phyloP scores from a whole-genome alignment of 225 moss, liverwort and hornwort species.

The Pseudoscleropodium purum region DNA sequence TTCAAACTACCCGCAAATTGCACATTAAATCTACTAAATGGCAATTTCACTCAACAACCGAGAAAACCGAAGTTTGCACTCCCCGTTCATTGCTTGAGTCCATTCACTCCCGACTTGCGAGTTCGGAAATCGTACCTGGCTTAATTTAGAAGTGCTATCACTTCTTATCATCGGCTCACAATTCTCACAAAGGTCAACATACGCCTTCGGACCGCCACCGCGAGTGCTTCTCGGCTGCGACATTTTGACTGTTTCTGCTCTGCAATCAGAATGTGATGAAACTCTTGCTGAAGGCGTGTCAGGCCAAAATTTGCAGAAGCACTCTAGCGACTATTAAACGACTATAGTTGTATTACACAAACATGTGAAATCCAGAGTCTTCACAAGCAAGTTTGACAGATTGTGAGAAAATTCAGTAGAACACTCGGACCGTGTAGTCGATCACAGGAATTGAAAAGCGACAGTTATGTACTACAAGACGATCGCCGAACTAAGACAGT shows the following conservation, averaged over 20 bases:
- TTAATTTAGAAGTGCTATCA: conserved; percentile 16
- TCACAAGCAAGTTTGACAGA: background rate
- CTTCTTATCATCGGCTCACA: conserved; percentile 18
- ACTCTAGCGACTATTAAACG: background rate
- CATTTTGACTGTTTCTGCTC: conserved; percentile 1
- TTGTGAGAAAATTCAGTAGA: background rate
- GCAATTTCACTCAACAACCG: background rate
- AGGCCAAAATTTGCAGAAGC: background rate
- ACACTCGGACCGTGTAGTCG: background rate
- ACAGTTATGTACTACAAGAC: background rate
- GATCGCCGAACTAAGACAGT: background rate
- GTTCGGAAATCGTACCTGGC: conserved; percentile 8
- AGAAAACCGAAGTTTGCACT: background rate
- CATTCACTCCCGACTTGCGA: background rate
- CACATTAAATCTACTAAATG: background rate
- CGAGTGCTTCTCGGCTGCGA: conserved; percentile 5
- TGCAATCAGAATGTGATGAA: background rate
- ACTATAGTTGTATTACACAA: background rate
- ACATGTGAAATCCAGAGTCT: background rate
- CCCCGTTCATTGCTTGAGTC: background rate
- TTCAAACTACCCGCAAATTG: background rate
- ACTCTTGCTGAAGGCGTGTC: background rate
- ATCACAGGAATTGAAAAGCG: background rate
- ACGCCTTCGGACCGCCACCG: background rate
- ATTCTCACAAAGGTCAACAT: conserved; percentile 7